Percentiles rank a stretch among this genome's conserved stretches.
Evolutionary conservation across 2,329 filamentous ascomycete genomes (phyloP).

Genomic region (Knufia petricola): DNA sequence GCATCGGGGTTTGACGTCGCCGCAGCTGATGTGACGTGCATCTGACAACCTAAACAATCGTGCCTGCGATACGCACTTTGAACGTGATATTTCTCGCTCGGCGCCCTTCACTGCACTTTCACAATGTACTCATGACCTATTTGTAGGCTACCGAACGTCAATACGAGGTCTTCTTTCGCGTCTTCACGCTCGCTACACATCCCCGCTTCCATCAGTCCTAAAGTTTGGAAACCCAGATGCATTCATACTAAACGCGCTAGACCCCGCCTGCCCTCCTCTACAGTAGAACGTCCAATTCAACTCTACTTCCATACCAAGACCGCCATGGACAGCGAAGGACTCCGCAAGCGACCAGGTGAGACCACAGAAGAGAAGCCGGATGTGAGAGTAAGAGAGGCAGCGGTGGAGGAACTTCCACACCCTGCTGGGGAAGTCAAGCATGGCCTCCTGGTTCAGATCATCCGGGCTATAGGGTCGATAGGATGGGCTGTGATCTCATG

Average conservation of each 20-base stretch:
- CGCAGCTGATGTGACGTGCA: neutral
- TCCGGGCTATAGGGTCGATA: slow-evolving; percentile 36
- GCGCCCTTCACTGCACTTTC: no score
- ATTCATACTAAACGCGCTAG: neutral
- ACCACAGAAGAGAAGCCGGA: neutral
- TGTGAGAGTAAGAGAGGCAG: neutral
- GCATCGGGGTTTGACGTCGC: neutral
- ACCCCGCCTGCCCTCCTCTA: no score
- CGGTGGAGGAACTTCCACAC: slow-evolving; percentile 9
- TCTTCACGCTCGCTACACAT: neutral
- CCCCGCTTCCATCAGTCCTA: neutral
- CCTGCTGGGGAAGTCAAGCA: slow-evolving; percentile 32
- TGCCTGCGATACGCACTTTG: neutral
- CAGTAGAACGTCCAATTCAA: no score
- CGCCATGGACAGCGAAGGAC: slow-evolving; percentile 1
- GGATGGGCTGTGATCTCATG: slow-evolving; percentile 38
- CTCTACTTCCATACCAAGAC: neutral
- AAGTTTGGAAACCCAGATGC: neutral
- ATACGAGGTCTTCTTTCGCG: neutral
- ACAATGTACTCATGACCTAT: neutral
- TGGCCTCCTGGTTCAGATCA: slow-evolving; percentile 35
- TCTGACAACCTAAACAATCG: neutral
- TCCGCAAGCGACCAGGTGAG: neutral
- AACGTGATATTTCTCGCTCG: neutral
- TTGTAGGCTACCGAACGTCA: neutral